Base-by-base conservation (phyloP, 768 basidiomycete species). In the Neoboletus brunneissimus region DNA sequence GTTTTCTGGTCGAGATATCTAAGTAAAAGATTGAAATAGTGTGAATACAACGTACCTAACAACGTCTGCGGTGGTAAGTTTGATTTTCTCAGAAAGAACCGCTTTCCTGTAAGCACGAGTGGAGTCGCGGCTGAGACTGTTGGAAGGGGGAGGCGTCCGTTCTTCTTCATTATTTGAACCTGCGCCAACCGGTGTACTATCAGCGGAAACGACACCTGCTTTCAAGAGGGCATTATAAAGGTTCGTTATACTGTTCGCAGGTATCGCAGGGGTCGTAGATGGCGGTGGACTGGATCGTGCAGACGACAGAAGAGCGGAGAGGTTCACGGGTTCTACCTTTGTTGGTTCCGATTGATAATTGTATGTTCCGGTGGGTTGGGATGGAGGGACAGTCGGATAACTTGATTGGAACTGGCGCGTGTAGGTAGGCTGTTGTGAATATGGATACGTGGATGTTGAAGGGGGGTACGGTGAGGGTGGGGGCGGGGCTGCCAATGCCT, bases 171-270 rank as follows among this genome's bases (percentile, higher is more conserved):
- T 60, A 48, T 37, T 63, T 1, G 77, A 69, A 53, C 79, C 79
- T 23, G 81, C 78, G 35, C 81, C 80, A 27, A 73, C 66, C 7
- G 86, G 79, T 20, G 84, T 82, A 37, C 75, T 76, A 43, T 75
- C 78, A 40, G 79, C 74, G 25, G 84, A 77, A 23, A 91, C 83
- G 10, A 91, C 81, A 54, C 91, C 91, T n/a, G 91, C 87, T 71
- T 87, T 90, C 51, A 91, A 67, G 25, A 94, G 78, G 3, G 86
- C 84, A 42, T 82, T 84, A 56, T 86, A 79, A 35, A 91, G 75
- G 65, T 78, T 81, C 32, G 81, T 68, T 55, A 89, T 82, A 63
- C 79, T 79, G 62, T 49, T 66, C 2, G 68, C 52, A 22, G 72
- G 60, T 4, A 62, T 32, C 4, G 66, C 50, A 2, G 71, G 49